A percentile compares a stretch with the other conserved stretches of the same genome.
Evolutionary conservation across 1,139 yeast genomes (phyloP).

Genomic region (Taphrina deformans): DNA sequence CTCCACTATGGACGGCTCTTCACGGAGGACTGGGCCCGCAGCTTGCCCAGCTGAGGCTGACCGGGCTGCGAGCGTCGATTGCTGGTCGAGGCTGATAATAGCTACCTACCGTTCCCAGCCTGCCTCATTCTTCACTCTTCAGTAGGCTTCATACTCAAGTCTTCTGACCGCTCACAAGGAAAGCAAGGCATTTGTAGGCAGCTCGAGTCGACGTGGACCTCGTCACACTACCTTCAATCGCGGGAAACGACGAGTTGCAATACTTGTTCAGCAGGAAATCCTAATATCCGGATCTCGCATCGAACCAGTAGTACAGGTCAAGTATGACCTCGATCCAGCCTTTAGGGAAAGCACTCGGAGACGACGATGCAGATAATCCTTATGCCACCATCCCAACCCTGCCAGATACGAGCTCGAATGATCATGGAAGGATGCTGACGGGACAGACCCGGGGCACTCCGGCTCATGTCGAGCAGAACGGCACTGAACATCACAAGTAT

Average conservation of each 20-base stretch:
- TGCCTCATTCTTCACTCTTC: neutral
- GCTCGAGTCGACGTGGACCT: neutral
- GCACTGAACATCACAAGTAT: neutral
- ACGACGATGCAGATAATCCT: conserved; percentile 2
- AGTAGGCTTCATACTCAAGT: too few species aligned
- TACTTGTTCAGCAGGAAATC: neutral
- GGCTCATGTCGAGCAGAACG: neutral
- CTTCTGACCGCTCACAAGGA: too few species aligned
- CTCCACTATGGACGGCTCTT: too few species aligned
- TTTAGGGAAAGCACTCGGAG: conserved; percentile 8
- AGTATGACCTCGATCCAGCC: conserved; percentile 1
- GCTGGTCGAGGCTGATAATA: neutral
- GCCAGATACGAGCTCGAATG: neutral
- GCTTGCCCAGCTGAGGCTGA: neutral
- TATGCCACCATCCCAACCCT: conserved; percentile 1
- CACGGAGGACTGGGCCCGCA: neutral
- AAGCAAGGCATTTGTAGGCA: too few species aligned
- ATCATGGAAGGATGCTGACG: neutral
- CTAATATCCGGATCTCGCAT: too few species aligned
- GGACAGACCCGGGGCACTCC: neutral
- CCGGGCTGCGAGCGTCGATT: neutral
- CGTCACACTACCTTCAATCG: neutral
- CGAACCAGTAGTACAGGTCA: too few species aligned
- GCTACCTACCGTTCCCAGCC: neutral
- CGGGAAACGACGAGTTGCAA: neutral